Evolutionary conservation across 139 green algal genomes (phyloP), one percentile per base, ranked within the genome.

Genomic region (Coelastrella sp.): DNA sequence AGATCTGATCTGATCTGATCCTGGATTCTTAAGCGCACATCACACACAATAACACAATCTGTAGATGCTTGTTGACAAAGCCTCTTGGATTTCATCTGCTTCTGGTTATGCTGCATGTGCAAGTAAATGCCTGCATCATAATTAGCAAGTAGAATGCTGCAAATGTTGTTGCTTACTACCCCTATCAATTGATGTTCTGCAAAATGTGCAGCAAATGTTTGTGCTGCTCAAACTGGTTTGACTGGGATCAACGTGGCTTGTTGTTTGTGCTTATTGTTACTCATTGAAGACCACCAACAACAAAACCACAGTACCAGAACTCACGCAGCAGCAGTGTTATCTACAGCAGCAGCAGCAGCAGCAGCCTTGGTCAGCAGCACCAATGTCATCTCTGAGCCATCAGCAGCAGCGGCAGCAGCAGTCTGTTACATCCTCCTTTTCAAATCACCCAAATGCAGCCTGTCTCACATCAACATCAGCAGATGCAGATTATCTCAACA

Each of bases 251-350:
- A n/a, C n/a, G n/a, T n/a, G n/a, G n/a, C n/a, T n/a, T n/a, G n/a
- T n/a, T n/a, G n/a, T n/a, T n/a, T 2, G 2, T 67, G 21, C n/a
- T 23, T 67, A 13, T 23, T 67, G 59, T 37, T 19, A 23, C 59
- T 67, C 21, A 2, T 48, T 77, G 68, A 41, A 79, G 71, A 50
- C 71, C 25, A 23, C 73, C 4, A 48, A 25, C 32, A 25, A 30
- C 27, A 67, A 81, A 48, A 19, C 50, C 4, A 81, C 7, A 50
- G 48, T 50, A 17, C 30, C 73, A 2, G 30, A 68, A 30, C 13
- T 67, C 4, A 41, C 73, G 9, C 48, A 81, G 34, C 35, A 81
- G 48, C 71, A 79, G 71, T 30, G 67, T 19, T 21, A 81, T 30
- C 71, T 63, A 41, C 50, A 81, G 50, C 50, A 51, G 32, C 30